phyloP scores from a whole-genome alignment of 2,329 filamentous ascomycete species.

The Exophiala spinifera region DNA sequence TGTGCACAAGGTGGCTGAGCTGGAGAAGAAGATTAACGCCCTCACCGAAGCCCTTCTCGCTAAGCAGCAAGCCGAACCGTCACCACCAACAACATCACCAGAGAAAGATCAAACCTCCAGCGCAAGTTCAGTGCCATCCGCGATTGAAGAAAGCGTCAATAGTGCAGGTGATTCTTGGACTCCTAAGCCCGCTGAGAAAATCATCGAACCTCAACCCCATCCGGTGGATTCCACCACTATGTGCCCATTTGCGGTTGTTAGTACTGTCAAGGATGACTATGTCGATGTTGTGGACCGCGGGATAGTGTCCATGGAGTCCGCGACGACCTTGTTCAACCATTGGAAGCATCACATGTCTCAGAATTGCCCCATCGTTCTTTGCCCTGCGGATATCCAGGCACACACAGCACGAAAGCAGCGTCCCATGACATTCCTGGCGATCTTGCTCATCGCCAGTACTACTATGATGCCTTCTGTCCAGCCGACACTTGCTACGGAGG shows the following conservation, averaged over 20 bases:
- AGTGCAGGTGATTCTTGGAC: constrained; percentile 12
- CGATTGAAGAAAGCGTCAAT: constrained; percentile 25
- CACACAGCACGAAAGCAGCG: constrained; percentile 54
- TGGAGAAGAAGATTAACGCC: constrained; percentile 89
- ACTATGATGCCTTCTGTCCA: constrained; percentile 54
- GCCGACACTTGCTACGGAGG: constrained; percentile 60
- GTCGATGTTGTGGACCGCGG: constrained; percentile 49
- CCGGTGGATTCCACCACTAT: constrained; percentile 2
- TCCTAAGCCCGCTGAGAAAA: constrained; percentile 1
- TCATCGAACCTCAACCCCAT: neutral
- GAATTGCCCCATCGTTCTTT: constrained; percentile 57
- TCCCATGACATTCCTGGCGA: constrained; percentile 57
- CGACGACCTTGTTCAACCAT: constrained; percentile 53
- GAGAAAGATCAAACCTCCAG: constrained; percentile 13
- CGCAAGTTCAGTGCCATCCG: constrained; percentile 14
- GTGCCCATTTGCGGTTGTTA: neutral
- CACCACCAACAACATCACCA: constrained; percentile 11
- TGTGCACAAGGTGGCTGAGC: constrained; percentile 82
- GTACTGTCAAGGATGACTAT: constrained; percentile 29
- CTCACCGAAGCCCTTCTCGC: constrained; percentile 75
- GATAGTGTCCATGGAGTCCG: constrained; percentile 51
- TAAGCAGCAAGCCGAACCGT: constrained; percentile 29
- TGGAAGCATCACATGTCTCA: constrained; percentile 54
- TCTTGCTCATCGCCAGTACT: constrained; percentile 54
- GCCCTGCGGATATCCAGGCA: constrained; percentile 52